Base-by-base conservation (phyloP, 2,329 filamentous ascomycete species). In the Alternaria tenuissima region DNA sequence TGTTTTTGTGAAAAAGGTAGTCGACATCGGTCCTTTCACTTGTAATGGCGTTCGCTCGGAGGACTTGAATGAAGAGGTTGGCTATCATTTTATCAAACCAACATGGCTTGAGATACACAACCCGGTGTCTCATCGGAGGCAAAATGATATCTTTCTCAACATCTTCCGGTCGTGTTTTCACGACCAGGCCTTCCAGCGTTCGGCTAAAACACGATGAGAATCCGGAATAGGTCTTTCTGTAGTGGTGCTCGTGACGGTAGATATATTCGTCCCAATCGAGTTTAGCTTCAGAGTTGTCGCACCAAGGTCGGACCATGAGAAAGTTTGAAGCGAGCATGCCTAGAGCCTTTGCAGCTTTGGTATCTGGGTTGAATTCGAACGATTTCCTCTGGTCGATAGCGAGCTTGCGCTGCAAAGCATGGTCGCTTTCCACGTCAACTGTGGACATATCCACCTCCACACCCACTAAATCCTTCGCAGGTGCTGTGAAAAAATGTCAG, bases 31-130 rank as follows among this genome's bases (percentile, higher is more conserved):
- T 88, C 11, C 94, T 84, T 72, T 97, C 92, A 5, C 93, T 97
- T 24, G 94, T 94, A 1, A 98, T 88, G 0, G 93, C 89, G 73
- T 98, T 98, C 66, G 92, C 89, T 2, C 91, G 89, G 47, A 97
- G 87, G 73, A 92, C 88, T 79, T 95, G 91, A 0, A 92, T 87
- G 72, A 97, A 97, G 1, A 96, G 79, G 66, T 97, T 97, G 26
- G 94, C 84, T 0, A 90, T 92, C 9, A 97, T 77, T 70, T 89
- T 92, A 76, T 97, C 94, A 72, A 94, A 93, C 69, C 89, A 92
- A 1, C 90, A 94, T 0, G 93, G 93, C 62, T 95, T 87, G 2
- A 97, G 82, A 55, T 90, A 84, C 0, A 95, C 85, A 1, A 91
- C 81, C 47, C 86, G 88, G 71, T 96, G 91, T 41, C 88, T 80